Base-by-base conservation (phyloP, 2,329 filamentous ascomycete genomes). In the Ceratocystis papillata region DNA sequence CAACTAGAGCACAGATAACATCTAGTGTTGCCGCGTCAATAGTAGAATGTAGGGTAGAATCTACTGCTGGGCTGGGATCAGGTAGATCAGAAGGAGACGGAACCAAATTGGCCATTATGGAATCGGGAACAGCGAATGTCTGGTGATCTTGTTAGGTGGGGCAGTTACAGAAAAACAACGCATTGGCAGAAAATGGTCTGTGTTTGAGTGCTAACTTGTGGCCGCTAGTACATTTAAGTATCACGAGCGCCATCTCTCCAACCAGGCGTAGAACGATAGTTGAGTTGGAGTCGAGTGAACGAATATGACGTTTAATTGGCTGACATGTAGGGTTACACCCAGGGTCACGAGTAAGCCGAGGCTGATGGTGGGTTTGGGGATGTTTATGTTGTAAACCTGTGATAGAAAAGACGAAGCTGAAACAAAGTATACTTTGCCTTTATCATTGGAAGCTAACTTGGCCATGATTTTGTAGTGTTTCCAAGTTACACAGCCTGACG, bases 1-100 rank as follows among this genome's bases (percentile, higher is more conserved):
- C 83, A 50, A 85, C 73, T 5, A 86, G 73, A 1, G 82, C 76
- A 69, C 80, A 76, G 53, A 85, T 71, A 1, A 80, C 79, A 48
- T 76, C 20, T 74, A 72, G 62, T 77, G 74, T 50, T 73, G 76
- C 70, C 81, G 79, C 71, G 78, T 79, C 68, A 73, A 71, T 5
- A 70, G 71, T 0, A 69, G 8, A 22, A 73, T 72, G 4, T 70
- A 66, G 67, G 48, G 65, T 65, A 46, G 70, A 46, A 68, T 67
- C 30, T 62, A 63, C 2, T 67, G 37, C 15, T 63, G 61, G 48
- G 22, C 12, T 15, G 63, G 50, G 30, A 64, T 64, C 37, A 15
- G 60, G 60, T 6, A 44, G 41, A 25, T 25, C 37, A 25, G 37
- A 20, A 12, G 33, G 5, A 12, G 25, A 30, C 10, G 22, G 22